These are phyloP conservation scores for Talaromyces sp. DNA, from an alignment of 2,329 filamentous ascomycete genomes.

Conservation along the genomic window DNA sequence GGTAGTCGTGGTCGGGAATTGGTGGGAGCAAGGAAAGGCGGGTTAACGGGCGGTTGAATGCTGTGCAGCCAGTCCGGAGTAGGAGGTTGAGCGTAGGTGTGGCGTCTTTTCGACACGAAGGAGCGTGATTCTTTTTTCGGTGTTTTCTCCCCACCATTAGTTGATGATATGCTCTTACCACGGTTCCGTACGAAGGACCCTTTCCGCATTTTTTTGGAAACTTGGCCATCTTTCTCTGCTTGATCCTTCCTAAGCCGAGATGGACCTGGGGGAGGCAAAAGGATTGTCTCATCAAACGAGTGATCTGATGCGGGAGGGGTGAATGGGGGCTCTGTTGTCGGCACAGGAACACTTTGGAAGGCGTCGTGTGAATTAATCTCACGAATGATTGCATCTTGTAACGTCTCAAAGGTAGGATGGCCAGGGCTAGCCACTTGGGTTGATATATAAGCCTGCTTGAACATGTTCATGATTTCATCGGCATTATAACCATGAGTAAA, in stretches of 20 bases:
- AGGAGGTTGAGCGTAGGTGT: constrained; percentile 37
- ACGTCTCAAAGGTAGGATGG: constrained; percentile 32
- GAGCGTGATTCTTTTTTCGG: constrained; percentile 16
- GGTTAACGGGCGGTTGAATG: constrained; percentile 6
- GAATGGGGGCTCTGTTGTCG: constrained; percentile 26
- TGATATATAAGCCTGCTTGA: constrained; percentile 32
- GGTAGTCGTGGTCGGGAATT: constrained; percentile 1
- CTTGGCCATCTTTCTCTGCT: constrained; percentile 26
- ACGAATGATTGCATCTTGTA: constrained; percentile 40
- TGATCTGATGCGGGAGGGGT: constrained; percentile 25
- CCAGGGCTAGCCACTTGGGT: constrained; percentile 23
- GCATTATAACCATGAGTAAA: constrained; percentile 27
- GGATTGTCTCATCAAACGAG: constrained; percentile 17
- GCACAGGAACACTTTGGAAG: constrained; percentile 30
- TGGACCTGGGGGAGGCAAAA: constrained; percentile 9
- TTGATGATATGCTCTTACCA: constrained; percentile 26
- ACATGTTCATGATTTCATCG: constrained; percentile 38
- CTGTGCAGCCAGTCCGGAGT: constrained; percentile 25
- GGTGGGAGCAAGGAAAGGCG: not conserved
- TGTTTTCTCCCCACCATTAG: constrained; percentile 9
- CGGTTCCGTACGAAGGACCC: constrained; percentile 18
- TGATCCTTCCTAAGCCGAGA: constrained; percentile 18
- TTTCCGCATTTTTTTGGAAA: constrained; percentile 26
- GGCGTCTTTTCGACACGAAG: constrained; percentile 24
- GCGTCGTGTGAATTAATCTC: constrained; percentile 42